These are phyloP conservation scores for Flaveria ramosissima DNA, from an alignment of 129 eudicot species.

Conservation along the genomic window DNA sequence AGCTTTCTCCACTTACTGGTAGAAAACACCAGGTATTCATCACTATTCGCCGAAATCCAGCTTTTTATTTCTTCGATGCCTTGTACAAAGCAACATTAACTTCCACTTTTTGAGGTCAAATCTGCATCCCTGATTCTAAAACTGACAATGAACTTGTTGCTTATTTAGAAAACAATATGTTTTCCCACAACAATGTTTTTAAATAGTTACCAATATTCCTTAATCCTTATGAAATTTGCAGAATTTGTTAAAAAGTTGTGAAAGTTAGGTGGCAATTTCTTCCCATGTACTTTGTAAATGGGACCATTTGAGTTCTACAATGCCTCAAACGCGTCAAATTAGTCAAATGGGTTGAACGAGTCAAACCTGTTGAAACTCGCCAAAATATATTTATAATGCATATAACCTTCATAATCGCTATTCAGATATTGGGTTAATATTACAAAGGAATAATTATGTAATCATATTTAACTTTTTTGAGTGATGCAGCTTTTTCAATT, in stretches of 20 bases:
- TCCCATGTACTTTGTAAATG: neutral
- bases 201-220: no score
- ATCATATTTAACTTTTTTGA: neutral
- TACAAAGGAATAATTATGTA: neutral
- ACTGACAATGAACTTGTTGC: no score
- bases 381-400: neutral
- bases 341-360: neutral
- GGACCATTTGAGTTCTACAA: neutral
- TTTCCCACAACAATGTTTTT: no score
- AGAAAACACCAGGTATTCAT: constrained; percentile 87
- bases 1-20: constrained; percentile 91
- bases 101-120: no score
- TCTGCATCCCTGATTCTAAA: no score
- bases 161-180: no score
- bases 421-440: neutral
- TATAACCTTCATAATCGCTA: neutral
- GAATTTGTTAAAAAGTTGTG: no score
- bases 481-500: neutral
- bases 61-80: neutral
- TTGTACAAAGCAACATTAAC: no score
- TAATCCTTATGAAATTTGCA: no score
- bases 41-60: neutral
- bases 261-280: neutral
- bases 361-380: neutral
- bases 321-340: neutral